Base-by-base conservation (phyloP, 768 basidiomycete species). In the Lactifluus echinatus region DNA sequence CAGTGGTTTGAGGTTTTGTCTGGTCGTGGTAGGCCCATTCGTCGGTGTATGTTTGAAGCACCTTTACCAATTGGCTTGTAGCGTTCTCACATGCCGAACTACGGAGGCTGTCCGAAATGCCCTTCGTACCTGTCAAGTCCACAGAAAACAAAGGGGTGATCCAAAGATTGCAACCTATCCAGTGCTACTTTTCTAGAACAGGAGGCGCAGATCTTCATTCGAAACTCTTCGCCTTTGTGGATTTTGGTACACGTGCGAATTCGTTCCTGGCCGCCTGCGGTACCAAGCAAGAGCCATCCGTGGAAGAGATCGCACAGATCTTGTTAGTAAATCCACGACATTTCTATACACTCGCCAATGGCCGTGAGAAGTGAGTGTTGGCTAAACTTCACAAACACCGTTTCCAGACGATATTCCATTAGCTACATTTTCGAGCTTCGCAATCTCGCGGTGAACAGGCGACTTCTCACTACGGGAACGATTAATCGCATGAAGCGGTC, bases 251-350 rank as follows among this genome's bases (percentile, higher is more conserved):
- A 1, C 73, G 76, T 4, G 95, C 87, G 24, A 95, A 93, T 63
- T 75, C 79, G 3, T 97, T 99, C 71, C 74, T 99, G 44, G 80
- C 78, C 52, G 85, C 88, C 3, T 91, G 91, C 63, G 95, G 96
- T 11, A 89, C 93, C 15, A 87, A 84, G 66, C 83, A 79, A 42
- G 89, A 93, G 66, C 94, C 95, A 4, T 91, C 82, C 44, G 81
- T 93, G 4, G 84, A 90, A 55, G 92, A 93, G 69, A 77, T 93
- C 42, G 84, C 83, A 0, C 76, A 77, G 51, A 85, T 83, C 52
- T 69, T 93, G 42, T 69, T 94, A 21, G 75, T 75, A 2, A 76
- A 91, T 67, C 88, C 92, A 12, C 74, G 72, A 31, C 74, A 76
- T 54, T 92, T 95, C 67, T 88, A 86, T 59, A 71, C 81, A 23